phyloP scores from a whole-genome alignment of 305 asterid species.

The Fraxinus angustifolia region DNA sequence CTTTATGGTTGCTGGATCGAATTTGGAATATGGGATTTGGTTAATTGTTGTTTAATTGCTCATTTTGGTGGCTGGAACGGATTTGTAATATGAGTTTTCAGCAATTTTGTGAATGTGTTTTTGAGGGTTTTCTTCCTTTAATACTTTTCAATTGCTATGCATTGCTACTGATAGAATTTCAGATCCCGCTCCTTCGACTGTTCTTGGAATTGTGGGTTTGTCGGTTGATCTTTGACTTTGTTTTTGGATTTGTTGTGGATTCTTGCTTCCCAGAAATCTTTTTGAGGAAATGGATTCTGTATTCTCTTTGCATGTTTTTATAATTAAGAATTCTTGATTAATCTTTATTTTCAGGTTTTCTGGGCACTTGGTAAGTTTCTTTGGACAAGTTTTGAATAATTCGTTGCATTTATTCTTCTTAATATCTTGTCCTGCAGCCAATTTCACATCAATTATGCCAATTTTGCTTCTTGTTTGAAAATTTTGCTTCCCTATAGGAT shows the following conservation, averaged over 20 bases:
- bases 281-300: not conserved
- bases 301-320: not conserved
- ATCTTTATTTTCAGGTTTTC: constrained; percentile 8
- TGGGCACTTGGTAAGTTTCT: constrained; percentile 1
- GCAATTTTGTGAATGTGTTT: constrained; percentile 24
- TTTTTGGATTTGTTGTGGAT: not conserved
- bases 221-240: not conserved
- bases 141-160: not conserved
- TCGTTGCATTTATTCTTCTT: not conserved
- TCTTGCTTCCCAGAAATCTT: constrained; percentile 3
- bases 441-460: not conserved
- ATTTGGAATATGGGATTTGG: not conserved
- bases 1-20: not conserved
- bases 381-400: not conserved
- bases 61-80: not conserved
- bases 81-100: not conserved
- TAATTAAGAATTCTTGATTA: constrained; percentile 12
- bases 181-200: not conserved
- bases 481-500: not conserved
- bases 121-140: not conserved
- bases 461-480: not conserved
- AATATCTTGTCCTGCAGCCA: not conserved
- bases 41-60: not conserved
- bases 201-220: constrained; percentile 3
- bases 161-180: not conserved